Percentiles rank a stretch among this genome's conserved stretches.
Evolutionary conservation across 352 stramenopile genomes (phyloP).

Genomic region (Globisporangium orthogonon): DNA sequence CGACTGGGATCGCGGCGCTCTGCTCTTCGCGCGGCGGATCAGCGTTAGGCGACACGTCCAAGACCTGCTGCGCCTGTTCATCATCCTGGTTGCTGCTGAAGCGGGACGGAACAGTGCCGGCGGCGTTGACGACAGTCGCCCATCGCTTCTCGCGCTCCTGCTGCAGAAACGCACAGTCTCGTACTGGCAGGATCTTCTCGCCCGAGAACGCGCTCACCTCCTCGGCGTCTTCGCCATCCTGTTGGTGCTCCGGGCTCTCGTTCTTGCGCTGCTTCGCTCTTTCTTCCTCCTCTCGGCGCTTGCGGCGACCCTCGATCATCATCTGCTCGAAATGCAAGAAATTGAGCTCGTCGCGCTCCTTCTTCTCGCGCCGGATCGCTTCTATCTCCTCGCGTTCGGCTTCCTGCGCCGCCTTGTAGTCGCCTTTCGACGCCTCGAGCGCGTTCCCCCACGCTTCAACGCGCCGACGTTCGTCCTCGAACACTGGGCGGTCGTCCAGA

Average conservation of each 20-base stretch:
- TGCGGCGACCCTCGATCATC: slow-evolving; percentile 64
- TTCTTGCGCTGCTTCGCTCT: slow-evolving; percentile 11
- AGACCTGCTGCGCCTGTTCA: not conserved
- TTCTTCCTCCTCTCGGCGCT: slow-evolving; percentile 47
- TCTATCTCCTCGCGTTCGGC: slow-evolving; percentile 85
- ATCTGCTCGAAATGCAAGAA: slow-evolving; percentile 87
- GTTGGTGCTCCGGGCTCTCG: slow-evolving; percentile 6
- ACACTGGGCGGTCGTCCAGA: slow-evolving; percentile 78
- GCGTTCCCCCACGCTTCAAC: slow-evolving; percentile 73
- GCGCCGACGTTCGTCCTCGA: slow-evolving; percentile 79
- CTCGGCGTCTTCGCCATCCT: slow-evolving; percentile 11
- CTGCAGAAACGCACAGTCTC: slow-evolving; percentile 58
- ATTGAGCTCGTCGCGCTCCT: slow-evolving; percentile 78
- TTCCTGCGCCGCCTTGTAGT: slow-evolving; percentile 79
- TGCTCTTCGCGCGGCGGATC: not conserved
- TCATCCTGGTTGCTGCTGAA: slow-evolving; percentile 4
- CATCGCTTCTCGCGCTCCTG: slow-evolving; percentile 59
- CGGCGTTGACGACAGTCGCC: slow-evolving; percentile 50
- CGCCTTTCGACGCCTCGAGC: slow-evolving; percentile 48
- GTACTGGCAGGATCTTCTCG: slow-evolving; percentile 54
- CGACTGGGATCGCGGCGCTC: slow-evolving; percentile 31
- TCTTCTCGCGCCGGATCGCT: slow-evolving; percentile 81
- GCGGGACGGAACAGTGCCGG: slow-evolving; percentile 12
- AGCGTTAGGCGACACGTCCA: not conserved
- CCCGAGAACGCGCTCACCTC: slow-evolving; percentile 66